A percentile compares a stretch with the other conserved stretches of the same genome.
Conservation (phyloP, 2,329 filamentous ascomycete species). For the Fusarium globosum region DNA sequence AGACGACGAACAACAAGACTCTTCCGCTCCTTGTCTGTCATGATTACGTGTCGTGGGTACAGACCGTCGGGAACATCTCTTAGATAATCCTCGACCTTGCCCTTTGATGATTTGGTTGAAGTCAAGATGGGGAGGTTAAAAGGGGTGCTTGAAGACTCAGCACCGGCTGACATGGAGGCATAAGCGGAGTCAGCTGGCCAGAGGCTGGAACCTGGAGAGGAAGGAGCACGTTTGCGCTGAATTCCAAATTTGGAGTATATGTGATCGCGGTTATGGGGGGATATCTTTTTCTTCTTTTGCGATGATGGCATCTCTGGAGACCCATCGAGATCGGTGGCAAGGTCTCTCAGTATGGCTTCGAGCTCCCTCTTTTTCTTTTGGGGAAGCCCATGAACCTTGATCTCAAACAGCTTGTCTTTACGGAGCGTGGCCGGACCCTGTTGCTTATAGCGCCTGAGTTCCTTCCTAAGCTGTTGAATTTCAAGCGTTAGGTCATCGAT, state of each 20-base stretch:
- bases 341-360: no score
- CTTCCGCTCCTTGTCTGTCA: conserved; percentile 81
- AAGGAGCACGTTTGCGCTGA: conserved; percentile 61
- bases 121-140: conserved; percentile 51
- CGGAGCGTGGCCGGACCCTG: no score
- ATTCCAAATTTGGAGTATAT: conserved; percentile 57
- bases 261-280: conserved; percentile 52
- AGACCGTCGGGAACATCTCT: conserved; percentile 77
- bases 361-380: no score
- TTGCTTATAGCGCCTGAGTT: no score
- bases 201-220: conserved; percentile 63
- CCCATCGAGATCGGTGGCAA: conserved; percentile 60
- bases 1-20: conserved; percentile 80
- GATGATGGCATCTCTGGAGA: conserved; percentile 57
- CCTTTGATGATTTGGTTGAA: conserved; percentile 58
- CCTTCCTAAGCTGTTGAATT: no score
- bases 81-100: conserved; percentile 72
- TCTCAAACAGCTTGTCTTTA: no score
- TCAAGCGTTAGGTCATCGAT: no score
- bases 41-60: conserved; percentile 67
- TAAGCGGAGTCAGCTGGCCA: conserved; percentile 70
- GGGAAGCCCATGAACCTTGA: no score
- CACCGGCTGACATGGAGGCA: conserved; percentile 71
- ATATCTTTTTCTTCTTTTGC: conserved; percentile 51
- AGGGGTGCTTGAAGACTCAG: conserved; percentile 54